phyloP scores from a whole-genome alignment of 2,329 filamentous ascomycete species.

The Fusarium multiceps region DNA sequence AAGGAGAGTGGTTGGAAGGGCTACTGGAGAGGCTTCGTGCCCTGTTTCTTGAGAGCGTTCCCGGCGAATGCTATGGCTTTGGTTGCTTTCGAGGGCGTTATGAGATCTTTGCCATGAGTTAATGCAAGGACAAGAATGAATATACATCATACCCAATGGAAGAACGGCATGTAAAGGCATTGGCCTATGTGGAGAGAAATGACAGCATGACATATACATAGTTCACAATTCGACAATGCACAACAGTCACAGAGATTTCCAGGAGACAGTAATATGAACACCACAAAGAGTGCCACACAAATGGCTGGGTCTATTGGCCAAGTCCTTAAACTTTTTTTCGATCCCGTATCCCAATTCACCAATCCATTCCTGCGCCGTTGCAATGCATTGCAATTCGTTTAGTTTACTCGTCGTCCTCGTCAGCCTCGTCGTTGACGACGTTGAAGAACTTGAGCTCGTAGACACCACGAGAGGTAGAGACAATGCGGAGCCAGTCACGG shows the following conservation, averaged over 20 bases:
- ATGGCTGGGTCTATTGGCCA: constrained; percentile 48
- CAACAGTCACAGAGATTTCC: neutral
- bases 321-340: constrained; percentile 42
- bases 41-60: constrained; percentile 93
- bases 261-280: constrained; percentile 30
- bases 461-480: constrained; percentile 96
- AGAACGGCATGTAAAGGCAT: neutral
- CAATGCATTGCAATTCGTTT: constrained; percentile 42
- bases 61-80: constrained; percentile 95
- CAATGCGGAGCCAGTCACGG: constrained; percentile 99
- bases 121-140: neutral
- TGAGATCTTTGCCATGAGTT: constrained; percentile 70
- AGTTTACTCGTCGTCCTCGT: constrained; percentile 97
- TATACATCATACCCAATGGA: constrained; percentile 5
- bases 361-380: constrained; percentile 48
- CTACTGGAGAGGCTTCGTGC: constrained; percentile 93
- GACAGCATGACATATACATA: neutral
- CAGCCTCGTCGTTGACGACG: constrained; percentile 97
- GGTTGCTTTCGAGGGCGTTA: constrained; percentile 91
- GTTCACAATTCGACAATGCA: neutral
- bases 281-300: constrained; percentile 48
- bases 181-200: neutral
- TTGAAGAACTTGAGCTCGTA: constrained; percentile 99
- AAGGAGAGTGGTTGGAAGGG: constrained; percentile 79
- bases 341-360: constrained; percentile 46